Percentiles rank a stretch among this genome's conserved stretches.
Conservation (phyloP, 2,329 filamentous ascomycete species). For the Allantophomopsis cytisporea region DNA sequence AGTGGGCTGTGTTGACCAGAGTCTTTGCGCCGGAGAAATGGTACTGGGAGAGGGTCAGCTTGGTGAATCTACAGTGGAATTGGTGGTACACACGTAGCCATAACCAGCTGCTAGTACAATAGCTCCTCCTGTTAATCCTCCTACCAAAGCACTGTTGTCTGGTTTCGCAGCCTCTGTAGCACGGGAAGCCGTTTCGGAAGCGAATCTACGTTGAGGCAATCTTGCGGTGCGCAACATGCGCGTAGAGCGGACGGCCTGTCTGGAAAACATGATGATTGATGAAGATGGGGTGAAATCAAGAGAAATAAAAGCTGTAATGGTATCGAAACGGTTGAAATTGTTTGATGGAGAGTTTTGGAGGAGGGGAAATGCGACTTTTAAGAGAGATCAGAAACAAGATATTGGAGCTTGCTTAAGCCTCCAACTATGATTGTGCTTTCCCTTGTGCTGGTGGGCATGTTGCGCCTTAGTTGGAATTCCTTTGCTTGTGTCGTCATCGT, state of each 20-base stretch:
- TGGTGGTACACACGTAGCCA: background rate
- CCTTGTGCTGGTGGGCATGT: too few species aligned
- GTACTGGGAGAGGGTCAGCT: slow-evolving; percentile 35
- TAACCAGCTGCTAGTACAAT: slow-evolving; percentile 24
- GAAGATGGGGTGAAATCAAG: background rate
- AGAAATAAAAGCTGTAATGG: too few species aligned
- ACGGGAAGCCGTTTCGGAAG: background rate
- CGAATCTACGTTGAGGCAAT: background rate
- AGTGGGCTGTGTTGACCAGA: slow-evolving; percentile 31
- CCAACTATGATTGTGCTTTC: too few species aligned
- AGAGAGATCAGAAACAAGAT: too few species aligned
- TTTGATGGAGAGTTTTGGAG: too few species aligned
- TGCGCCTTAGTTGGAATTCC: too few species aligned
- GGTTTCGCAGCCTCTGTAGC: background rate
- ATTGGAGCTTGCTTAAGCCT: too few species aligned
- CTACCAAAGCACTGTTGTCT: slow-evolving; percentile 17
- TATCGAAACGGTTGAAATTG: too few species aligned
- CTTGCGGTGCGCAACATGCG: background rate
- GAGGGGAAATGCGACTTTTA: too few species aligned
- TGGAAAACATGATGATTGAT: background rate
- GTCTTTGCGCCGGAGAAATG: slow-evolving; percentile 29
- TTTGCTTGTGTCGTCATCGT: too few species aligned
- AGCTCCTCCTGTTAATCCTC: slow-evolving; percentile 33
- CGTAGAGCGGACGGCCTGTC: background rate
- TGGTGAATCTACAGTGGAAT: background rate